phyloP scores from a whole-genome alignment of 108 stramenopile species.

The Cyclotella sp. region DNA sequence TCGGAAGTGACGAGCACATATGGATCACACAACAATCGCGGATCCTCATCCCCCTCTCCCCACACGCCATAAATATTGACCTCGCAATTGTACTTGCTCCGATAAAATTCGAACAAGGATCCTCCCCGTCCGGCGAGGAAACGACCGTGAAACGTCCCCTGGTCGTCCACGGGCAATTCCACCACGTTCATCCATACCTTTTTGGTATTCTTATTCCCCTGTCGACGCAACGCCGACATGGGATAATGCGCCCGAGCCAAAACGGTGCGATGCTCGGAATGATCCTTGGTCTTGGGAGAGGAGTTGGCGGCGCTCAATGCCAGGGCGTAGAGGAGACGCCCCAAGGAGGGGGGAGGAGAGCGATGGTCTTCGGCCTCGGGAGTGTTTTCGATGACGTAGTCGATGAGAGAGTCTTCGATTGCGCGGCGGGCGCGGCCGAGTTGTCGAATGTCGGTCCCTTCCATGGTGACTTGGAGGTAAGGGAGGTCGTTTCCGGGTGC shows the following conservation, averaged over 20 bases:
- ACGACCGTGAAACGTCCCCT: slow-evolving; percentile 34
- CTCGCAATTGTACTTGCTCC: slow-evolving; percentile 37
- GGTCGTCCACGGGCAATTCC: slow-evolving; percentile 43
- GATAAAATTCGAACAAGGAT: slow-evolving; percentile 33
- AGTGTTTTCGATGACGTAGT: slow-evolving; percentile 44
- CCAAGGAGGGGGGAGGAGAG: slow-evolving; percentile 39
- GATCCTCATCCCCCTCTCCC: slow-evolving; percentile 23
- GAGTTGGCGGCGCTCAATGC: slow-evolving; percentile 39
- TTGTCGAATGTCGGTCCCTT: slow-evolving; percentile 45
- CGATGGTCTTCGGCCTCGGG: slow-evolving; percentile 14
- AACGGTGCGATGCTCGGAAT: slow-evolving; percentile 38
- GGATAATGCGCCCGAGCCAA: slow-evolving; percentile 39
- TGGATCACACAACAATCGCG: slow-evolving; percentile 9
- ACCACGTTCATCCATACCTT: slow-evolving; percentile 55
- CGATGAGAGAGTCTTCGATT: slow-evolving; percentile 36
- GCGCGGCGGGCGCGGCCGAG: slow-evolving; percentile 40
- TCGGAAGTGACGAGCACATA: slow-evolving; percentile 16
- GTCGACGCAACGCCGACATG: slow-evolving; percentile 13
- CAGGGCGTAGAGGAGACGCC: slow-evolving; percentile 37
- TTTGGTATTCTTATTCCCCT: slow-evolving; percentile 25
- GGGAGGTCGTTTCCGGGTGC: slow-evolving; percentile 38
- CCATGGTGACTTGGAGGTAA: slow-evolving; percentile 40
- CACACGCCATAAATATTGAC: slow-evolving; percentile 54
- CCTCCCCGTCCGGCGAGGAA: slow-evolving; percentile 40
- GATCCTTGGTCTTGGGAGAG: slow-evolving; percentile 52